These are phyloP conservation scores for Penicillium sp. DNA, from an alignment of 2,329 filamentous ascomycete species.

Conservation along the genomic window DNA sequence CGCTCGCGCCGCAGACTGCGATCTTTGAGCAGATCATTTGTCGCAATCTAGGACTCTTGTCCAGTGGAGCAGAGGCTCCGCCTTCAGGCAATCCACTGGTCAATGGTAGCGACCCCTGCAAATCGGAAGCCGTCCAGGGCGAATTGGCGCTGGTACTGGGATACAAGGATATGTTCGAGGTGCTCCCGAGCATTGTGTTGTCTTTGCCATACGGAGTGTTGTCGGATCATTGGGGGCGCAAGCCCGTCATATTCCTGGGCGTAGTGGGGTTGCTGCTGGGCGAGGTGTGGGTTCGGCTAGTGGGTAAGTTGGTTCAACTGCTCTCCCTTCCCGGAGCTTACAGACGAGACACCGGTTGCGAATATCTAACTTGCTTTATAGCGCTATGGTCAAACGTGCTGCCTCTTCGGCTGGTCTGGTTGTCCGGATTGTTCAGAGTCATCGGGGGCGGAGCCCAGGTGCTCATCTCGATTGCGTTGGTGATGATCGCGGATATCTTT, in stretches of 20 bases:
- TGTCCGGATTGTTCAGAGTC: conserved; percentile 24
- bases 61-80: conserved; percentile 3
- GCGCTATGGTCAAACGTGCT: conserved; percentile 24
- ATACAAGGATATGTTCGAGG: conserved; percentile 30
- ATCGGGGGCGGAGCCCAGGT: conserved; percentile 32
- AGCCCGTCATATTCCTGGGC: conserved; percentile 27
- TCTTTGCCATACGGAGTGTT: conserved; percentile 34
- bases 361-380: not conserved
- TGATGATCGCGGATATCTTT: conserved; percentile 33
- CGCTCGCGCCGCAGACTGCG: conserved; percentile 27
- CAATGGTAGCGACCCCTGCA: conserved; percentile 23
- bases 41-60: conserved; percentile 21
- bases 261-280: conserved; percentile 23
- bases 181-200: conserved; percentile 31
- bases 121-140: conserved; percentile 34
- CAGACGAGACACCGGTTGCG: not conserved
- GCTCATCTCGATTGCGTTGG: conserved; percentile 21
- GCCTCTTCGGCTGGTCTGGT: conserved; percentile 32
- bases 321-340: not conserved
- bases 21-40: conserved; percentile 34
- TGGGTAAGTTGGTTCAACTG: conserved; percentile 26
- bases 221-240: conserved; percentile 34
- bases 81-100: not conserved
- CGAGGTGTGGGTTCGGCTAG: conserved; percentile 30
- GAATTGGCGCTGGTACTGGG: conserved; percentile 34